Evolutionary conservation across 139 green algal species (phyloP), one percentile per base, ranked within the genome.

Genomic region (Chlamydomonas eustigma): DNA sequence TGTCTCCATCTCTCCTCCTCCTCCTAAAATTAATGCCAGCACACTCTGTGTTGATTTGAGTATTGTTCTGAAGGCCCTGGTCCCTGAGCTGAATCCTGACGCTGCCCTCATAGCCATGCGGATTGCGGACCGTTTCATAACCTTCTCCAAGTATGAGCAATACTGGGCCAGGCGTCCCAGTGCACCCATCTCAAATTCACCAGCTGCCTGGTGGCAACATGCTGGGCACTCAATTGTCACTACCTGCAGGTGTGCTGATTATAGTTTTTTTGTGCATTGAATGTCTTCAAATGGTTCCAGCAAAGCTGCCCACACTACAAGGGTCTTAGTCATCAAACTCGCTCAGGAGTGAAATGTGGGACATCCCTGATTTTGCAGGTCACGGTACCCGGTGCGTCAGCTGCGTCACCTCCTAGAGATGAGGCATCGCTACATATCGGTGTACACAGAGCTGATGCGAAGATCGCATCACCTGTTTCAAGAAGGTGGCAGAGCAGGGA

Each of bases 171-270:
- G 24, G 30, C 76, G 76, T 2, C 76, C 76, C 1, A 2, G 5
- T 2, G 32, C 64, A 1, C 71, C 74, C 31, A 52, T 88, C 0
- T 51, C 39, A 2, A 24, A 58, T 35, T 38, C 64, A 0, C 83
- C 83, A 28, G 67, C 78, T 24, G 37, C 72, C 1, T 89, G 84
- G 84, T 89, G 84, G 84, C 79, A 84, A 58, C 84, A 89, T 34
- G 84, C 84, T 0, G 70, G 78, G 36, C 37, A 67, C 0, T 78
- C 75, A 0, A 75, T 86, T 32, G 64, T 87, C 2, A 44, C 64
- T 8, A 81, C 86, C 22, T 87, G 84, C 81, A 58, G 84, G 25
- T 74, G 39, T 33, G 58, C 18, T 12, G 12, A 12, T 58, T 58
- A 69, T n/a, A 68, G 50, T 36, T 34, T 50, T 71, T 8, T 71